Conservation (phyloP, 768 basidiomycete species). For the Russula ochroleuca region DNA sequence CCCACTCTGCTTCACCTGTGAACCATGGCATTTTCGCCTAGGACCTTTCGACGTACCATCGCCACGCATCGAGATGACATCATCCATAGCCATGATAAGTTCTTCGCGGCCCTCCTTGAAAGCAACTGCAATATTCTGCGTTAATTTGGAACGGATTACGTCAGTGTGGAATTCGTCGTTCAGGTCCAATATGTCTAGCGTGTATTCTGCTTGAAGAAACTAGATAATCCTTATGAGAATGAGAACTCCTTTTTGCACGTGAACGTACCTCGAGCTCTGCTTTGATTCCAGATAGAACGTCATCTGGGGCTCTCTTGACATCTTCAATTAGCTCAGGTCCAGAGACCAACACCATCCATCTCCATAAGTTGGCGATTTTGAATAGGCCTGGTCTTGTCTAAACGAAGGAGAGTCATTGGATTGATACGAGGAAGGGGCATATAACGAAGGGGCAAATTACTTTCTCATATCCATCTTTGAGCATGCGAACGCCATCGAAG, state of each 20-base stretch:
- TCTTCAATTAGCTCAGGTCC: background rate
- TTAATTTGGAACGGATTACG: background rate
- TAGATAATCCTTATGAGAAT: background rate
- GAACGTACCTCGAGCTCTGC: background rate
- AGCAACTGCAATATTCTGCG: background rate
- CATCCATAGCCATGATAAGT: background rate
- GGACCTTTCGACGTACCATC: background rate
- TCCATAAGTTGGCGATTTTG: background rate
- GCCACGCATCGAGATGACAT: too few relatives aligned
- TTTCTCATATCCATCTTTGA: too few relatives aligned
- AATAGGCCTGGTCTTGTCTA: too few relatives aligned
- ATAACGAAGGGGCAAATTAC: too few relatives aligned
- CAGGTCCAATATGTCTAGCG: background rate
- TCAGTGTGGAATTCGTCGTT: background rate
- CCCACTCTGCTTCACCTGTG: conserved; percentile 36
- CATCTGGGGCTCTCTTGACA: background rate
- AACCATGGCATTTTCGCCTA: background rate
- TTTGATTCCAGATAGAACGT: background rate
- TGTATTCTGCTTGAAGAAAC: background rate
- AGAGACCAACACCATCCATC: background rate
- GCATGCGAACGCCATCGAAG: too few relatives aligned
- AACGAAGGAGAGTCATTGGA: too few relatives aligned
- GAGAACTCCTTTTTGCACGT: background rate
- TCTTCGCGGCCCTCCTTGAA: background rate
- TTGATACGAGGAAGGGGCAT: too few relatives aligned